These are phyloP conservation scores for Emericellopsis terricola DNA, from an alignment of 495 filamentous ascomycete species.

Conservation along the genomic window DNA sequence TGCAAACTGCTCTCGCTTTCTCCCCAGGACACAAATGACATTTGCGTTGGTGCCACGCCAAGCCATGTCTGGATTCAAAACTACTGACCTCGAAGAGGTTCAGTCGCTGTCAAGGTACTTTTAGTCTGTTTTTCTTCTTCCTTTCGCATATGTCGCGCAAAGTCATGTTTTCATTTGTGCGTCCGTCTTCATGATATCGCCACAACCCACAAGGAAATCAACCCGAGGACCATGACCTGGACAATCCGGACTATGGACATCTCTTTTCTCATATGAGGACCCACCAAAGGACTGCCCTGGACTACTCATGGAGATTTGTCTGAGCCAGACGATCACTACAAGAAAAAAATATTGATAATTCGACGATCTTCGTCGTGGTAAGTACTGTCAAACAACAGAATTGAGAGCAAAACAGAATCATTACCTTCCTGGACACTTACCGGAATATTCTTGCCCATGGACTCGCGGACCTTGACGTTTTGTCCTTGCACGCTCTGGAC, in stretches of 20 bases:
- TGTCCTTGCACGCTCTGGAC: too few relatives aligned
- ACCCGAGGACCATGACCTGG: not conserved
- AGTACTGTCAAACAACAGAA: conserved; percentile 1
- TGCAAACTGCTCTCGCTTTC: too few relatives aligned
- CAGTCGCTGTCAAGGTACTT: conserved; percentile 34
- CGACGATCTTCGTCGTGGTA: too few relatives aligned
- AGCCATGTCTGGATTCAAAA: conserved; percentile 28
- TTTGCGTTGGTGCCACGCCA: conserved; percentile 23
- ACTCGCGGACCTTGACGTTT: too few relatives aligned
- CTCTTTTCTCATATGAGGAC: too few relatives aligned
- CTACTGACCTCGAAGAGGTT: conserved; percentile 31
- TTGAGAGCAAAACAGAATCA: conserved; percentile 1
- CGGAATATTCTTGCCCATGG: too few relatives aligned
- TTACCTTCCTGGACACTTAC: too few relatives aligned
- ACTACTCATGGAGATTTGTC: too few relatives aligned
- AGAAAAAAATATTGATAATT: conserved; percentile 2
- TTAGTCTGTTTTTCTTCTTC: conserved; percentile 11
- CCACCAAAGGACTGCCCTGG: too few relatives aligned
- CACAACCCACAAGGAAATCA: conserved; percentile 1
- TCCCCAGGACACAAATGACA: conserved; percentile 15
- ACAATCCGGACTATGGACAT: too few relatives aligned
- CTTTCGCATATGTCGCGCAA: conserved; percentile 8
- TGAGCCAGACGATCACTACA: too few relatives aligned
- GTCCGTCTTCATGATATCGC: too few relatives aligned
- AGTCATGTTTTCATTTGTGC: conserved; percentile 11